Evolutionary conservation across 768 basidiomycete genomes (phyloP).

Genomic region (Macrolepiota dolichaula): DNA sequence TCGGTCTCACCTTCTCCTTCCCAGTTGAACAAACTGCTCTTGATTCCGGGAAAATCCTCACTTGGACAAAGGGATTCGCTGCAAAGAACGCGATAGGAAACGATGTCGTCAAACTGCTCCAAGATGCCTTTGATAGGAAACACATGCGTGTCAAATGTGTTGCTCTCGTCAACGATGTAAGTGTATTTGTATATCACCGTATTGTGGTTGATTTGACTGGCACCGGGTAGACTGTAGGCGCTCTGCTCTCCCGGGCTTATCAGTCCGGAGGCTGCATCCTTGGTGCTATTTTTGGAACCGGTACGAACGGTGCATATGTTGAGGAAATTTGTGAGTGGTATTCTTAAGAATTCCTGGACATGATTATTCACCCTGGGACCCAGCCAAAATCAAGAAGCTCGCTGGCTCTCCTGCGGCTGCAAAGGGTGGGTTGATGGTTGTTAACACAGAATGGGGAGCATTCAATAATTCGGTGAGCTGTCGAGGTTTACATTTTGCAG

Average conservation of each 20-base stretch:
- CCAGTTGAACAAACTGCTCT: conserved; percentile 97
- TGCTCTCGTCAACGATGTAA: conserved; percentile 91
- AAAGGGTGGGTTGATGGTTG: conserved; percentile 79
- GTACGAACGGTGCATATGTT: conserved; percentile 97
- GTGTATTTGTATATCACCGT: conserved; percentile 23
- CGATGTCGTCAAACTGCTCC: conserved; percentile 85
- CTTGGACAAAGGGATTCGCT: conserved; percentile 96
- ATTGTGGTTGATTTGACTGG: neutral
- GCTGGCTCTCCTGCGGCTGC: conserved; percentile 56
- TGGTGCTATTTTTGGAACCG: conserved; percentile 94
- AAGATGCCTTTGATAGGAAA: conserved; percentile 89
- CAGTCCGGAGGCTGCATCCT: conserved; percentile 88
- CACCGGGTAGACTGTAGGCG: conserved; percentile 80
- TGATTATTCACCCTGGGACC: neutral
- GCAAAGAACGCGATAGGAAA: conserved; percentile 87
- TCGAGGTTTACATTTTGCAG: neutral
- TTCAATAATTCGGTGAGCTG: conserved; percentile 86
- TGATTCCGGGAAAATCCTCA: conserved; percentile 84
- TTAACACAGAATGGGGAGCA: conserved; percentile 98
- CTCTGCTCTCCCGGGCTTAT: conserved; percentile 89
- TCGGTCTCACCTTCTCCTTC: conserved; percentile 96
- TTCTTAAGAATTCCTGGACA: neutral
- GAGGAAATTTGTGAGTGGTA: conserved; percentile 62
- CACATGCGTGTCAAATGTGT: conserved; percentile 90
- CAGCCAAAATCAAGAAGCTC: conserved; percentile 80